Evolutionary conservation across 352 stramenopile genomes (phyloP).

Genomic region (Phytophthora ramorum): DNA sequence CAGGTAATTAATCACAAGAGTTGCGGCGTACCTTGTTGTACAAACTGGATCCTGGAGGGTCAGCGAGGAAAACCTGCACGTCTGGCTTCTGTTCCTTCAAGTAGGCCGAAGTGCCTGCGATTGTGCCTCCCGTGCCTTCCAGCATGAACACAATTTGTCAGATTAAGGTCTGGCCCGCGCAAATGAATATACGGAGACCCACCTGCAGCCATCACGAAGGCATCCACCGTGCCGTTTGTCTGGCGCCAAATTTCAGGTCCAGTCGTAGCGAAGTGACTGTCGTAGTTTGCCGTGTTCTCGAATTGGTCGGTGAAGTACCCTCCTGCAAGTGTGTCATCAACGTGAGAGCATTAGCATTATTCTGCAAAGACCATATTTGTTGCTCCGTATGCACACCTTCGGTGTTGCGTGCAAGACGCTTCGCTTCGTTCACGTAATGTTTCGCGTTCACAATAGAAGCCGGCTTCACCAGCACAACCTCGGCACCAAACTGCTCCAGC

Average conservation of each 20-base stretch:
- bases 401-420: constrained; percentile 82
- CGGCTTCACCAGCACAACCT: constrained; percentile 90
- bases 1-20: not conserved
- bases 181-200: constrained; percentile 4
- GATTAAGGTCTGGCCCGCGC: not conserved
- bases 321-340: constrained; percentile 35
- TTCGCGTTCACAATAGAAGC: constrained; percentile 97
- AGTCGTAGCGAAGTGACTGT: constrained; percentile 94
- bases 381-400: constrained; percentile 47
- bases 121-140: constrained; percentile 96
- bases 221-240: constrained; percentile 91
- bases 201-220: constrained; percentile 98
- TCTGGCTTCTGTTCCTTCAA: constrained; percentile 91
- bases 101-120: constrained; percentile 95
- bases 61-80: constrained; percentile 95
- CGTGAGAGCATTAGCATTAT: not conserved
- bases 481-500: constrained; percentile 84
- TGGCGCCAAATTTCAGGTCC: constrained; percentile 97
- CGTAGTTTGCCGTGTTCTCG: constrained; percentile 97
- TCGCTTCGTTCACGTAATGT: constrained; percentile 98
- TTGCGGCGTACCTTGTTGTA: constrained; percentile 91
- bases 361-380: not conserved
- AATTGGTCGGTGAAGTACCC: constrained; percentile 99
- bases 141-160: constrained; percentile 1
- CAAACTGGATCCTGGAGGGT: constrained; percentile 96